Evolutionary conservation across 108 stramenopile species (phyloP), one percentile per base, ranked within the genome.

Genomic region (Cyclotella distinguenda): DNA sequence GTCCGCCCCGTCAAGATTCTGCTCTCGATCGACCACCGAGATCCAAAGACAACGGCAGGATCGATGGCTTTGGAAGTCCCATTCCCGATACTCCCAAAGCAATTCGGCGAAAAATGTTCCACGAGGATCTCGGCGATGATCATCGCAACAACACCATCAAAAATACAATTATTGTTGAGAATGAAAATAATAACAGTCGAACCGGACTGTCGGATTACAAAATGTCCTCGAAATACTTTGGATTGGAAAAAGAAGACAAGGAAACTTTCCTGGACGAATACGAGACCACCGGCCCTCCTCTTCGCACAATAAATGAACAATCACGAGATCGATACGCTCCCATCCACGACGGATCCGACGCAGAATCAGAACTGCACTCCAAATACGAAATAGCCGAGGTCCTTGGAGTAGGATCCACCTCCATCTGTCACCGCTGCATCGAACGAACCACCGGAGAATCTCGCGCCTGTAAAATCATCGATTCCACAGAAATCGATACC

Each of bases 381-480:
- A 95, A 95, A 71, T 98, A 96, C 72, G 84, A 89, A 55, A 59
- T 98, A 40, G 70, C 79, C 66, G 97, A 98, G 60, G 96, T 90
- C 8, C 79, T 98, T 59, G 97, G 97, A 0, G 93, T 98, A 9
- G 97, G 97, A 23, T 95, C 94, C 51, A 98, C 97, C 13, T 95
- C 94, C 19, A 93, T 89, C 33, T 94, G 93, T 53, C 94, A 98
- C 66, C 85, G 92, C 40, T 98, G 97, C 68, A 48, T 82, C 30
- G 65, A 74, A 23, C 47, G 60, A 21, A 16, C 55, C 43, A 82
- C 83, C 8, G 82, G 84, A 33, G 53, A 79, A 40, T 73, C 83
- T 39, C 95, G 83, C 49, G 98, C 98, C 0, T 97, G 96, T 74
- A 99, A 99, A 74, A 88, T 97, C 30, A 96, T 99, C 48, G 97